Evolutionary conservation across 2,329 filamentous ascomycete species (phyloP).

Genomic region (Hysterium pulicare): DNA sequence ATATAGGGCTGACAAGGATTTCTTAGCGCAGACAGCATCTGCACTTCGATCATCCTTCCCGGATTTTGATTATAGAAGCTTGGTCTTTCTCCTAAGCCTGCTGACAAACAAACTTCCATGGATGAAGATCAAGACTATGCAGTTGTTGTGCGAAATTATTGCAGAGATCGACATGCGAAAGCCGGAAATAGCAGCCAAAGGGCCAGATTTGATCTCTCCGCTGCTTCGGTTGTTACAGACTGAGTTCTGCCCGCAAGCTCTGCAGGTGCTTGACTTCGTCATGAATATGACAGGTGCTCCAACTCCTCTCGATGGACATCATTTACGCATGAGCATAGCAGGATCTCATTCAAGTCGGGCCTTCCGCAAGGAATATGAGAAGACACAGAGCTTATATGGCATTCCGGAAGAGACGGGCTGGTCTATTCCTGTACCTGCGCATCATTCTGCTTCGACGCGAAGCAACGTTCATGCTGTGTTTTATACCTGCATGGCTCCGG

Average conservation of each 20-base stretch:
- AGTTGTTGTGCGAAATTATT: slow-evolving; percentile 78
- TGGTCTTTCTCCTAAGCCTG: slow-evolving; percentile 87
- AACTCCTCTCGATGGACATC: slow-evolving; percentile 82
- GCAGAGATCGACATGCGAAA: slow-evolving; percentile 92
- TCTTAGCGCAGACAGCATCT: slow-evolving; percentile 68
- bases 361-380: slow-evolving; percentile 90
- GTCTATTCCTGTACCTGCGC: slow-evolving; percentile 90
- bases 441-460: slow-evolving; percentile 80
- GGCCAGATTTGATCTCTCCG: slow-evolving; percentile 92
- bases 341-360: slow-evolving; percentile 74
- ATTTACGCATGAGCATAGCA: slow-evolving; percentile 97
- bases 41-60: slow-evolving; percentile 77
- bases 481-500: slow-evolving; percentile 72
- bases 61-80: slow-evolving; percentile 73
- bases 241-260: slow-evolving; percentile 86
- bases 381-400: slow-evolving; percentile 90
- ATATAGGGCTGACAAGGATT: slow-evolving; percentile 68
- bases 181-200: slow-evolving; percentile 82
- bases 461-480: slow-evolving; percentile 95
- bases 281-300: slow-evolving; percentile 84
- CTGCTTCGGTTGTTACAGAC: slow-evolving; percentile 85
- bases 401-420: slow-evolving; percentile 95
- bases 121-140: slow-evolving; percentile 93
- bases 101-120: slow-evolving; percentile 84
- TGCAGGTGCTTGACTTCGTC: slow-evolving; percentile 89